phyloP scores from a whole-genome alignment of 768 basidiomycete genomes.

The Daedaleopsis nitida region DNA sequence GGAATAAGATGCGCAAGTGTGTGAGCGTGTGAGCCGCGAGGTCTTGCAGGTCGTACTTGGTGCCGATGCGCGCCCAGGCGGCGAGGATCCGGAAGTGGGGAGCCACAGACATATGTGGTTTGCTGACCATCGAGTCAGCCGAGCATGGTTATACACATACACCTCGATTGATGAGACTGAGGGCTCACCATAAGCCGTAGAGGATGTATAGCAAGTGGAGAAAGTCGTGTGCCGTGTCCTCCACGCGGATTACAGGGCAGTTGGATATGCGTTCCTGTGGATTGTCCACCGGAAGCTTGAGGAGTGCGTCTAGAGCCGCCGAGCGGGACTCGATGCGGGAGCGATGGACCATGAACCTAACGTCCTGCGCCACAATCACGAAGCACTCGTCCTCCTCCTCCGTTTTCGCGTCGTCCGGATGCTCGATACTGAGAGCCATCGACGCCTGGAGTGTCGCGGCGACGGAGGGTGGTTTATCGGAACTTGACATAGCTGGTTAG shows the following conservation, averaged over 20 bases:
- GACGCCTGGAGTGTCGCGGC: no score
- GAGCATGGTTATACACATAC: no score
- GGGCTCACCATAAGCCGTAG: background rate
- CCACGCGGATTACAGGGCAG: slow-evolving; percentile 11
- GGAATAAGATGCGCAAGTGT: background rate
- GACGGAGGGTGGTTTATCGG: no score
- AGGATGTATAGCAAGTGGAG: background rate
- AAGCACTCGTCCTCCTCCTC: slow-evolving; percentile 58
- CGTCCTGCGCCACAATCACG: slow-evolving; percentile 48
- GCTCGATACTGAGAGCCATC: no score
- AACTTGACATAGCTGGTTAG: no score
- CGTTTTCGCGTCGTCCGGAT: no score
- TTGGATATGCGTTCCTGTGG: background rate
- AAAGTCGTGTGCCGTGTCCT: slow-evolving; percentile 7
- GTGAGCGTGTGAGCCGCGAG: background rate
- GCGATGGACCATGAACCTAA: slow-evolving; percentile 16
- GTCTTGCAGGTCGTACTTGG: slow-evolving; percentile 3
- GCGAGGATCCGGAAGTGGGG: slow-evolving; percentile 7
- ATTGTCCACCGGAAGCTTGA: slow-evolving; percentile 3
- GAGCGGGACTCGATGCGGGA: slow-evolving; percentile 17
- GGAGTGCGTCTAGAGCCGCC: slow-evolving; percentile 12
- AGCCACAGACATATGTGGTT: background rate
- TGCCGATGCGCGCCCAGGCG: background rate
- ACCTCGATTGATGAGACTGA: no score
- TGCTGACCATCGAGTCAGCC: background rate